phyloP scores from a whole-genome alignment of 495 filamentous ascomycete species.

The Penicillium atrosanguineum region DNA sequence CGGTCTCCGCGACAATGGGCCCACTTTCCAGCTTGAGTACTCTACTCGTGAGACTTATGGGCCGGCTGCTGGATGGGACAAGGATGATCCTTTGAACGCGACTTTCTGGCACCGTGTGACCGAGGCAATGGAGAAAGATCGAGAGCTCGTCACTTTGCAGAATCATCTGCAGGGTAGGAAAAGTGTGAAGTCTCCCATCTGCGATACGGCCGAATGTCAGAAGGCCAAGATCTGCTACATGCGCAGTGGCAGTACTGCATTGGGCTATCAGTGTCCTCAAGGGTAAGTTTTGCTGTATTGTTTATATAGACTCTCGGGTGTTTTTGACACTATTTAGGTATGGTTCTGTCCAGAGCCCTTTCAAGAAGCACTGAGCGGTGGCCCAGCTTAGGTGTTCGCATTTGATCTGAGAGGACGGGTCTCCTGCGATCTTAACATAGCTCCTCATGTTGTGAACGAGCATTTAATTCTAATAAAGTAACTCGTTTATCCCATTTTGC shows the following conservation, averaged over 20 bases:
- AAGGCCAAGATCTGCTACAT: constrained; percentile 61
- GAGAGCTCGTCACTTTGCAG: constrained; percentile 44
- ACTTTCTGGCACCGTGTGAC: constrained; percentile 60
- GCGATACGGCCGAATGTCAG: constrained; percentile 48
- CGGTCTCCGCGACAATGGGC: constrained; percentile 34
- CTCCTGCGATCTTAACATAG: too few species aligned
- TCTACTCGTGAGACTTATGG: constrained; percentile 55
- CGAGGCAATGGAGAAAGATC: constrained; percentile 56
- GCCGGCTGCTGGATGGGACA: constrained; percentile 41
- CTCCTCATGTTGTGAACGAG: too few species aligned
- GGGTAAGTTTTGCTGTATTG: constrained; percentile 34
- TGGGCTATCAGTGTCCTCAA: constrained; percentile 50
- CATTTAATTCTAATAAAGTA: too few species aligned
- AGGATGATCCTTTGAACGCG: constrained; percentile 50
- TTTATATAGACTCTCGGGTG: not conserved
- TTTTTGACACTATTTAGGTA: constrained; percentile 15
- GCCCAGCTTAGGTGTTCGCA: not conserved
- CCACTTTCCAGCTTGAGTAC: constrained; percentile 52
- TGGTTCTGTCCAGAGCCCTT: constrained; percentile 34
- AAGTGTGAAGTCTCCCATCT: constrained; percentile 50
- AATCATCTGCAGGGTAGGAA: constrained; percentile 55
- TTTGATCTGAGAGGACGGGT: too few species aligned
- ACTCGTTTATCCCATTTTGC: too few species aligned
- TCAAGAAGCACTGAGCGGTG: constrained; percentile 1
- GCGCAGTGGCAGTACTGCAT: constrained; percentile 50